Conservation (phyloP, 805 yeast species). For the Kluyveromyces aestuarii region DNA sequence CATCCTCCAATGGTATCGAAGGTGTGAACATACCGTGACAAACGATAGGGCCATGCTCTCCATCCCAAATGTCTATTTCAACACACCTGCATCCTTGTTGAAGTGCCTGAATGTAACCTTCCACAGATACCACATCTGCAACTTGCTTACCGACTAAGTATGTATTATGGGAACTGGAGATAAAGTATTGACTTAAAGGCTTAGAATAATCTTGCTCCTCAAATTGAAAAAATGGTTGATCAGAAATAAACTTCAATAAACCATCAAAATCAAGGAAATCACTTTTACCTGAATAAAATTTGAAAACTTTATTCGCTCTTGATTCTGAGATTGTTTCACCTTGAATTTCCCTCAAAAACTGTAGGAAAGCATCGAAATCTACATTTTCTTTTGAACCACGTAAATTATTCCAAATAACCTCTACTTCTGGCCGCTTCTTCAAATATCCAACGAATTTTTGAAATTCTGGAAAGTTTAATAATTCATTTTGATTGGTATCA, state of each 20-base stretch:
- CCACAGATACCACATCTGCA: slow-evolving; percentile 80
- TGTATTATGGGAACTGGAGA: slow-evolving; percentile 93
- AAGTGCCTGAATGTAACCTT: slow-evolving; percentile 76
- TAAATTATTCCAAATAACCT: slow-evolving; percentile 36
- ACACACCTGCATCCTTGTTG: slow-evolving; percentile 91
- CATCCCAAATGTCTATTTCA: slow-evolving; percentile 97
- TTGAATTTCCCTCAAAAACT: slow-evolving; percentile 42
- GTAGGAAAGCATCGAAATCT: slow-evolving; percentile 26
- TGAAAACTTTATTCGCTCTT: slow-evolving; percentile 29
- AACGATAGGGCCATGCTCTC: slow-evolving; percentile 70
- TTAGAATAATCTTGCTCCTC: slow-evolving; percentile 34
- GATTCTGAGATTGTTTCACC: slow-evolving; percentile 31
- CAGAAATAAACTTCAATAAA: slow-evolving; percentile 25
- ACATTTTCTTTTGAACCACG: slow-evolving; percentile 20
- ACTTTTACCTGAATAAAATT: slow-evolving; percentile 26
- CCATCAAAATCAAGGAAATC: slow-evolving; percentile 12
- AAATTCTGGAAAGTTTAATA: slow-evolving; percentile 63
- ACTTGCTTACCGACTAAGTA: slow-evolving; percentile 82
- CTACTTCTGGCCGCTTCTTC: slow-evolving; percentile 57
- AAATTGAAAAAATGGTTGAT: slow-evolving; percentile 20
- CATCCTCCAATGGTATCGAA: slow-evolving; percentile 60
- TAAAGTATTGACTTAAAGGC: slow-evolving; percentile 79
- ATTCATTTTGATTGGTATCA: slow-evolving; percentile 40
- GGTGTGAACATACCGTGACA: slow-evolving; percentile 87
- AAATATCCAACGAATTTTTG: slow-evolving; percentile 61